Percentiles rank a stretch among this genome's conserved stretches.
Evolutionary conservation across 78 protist species (phyloP).

Genomic region (Dictyostelium intermedium): DNA sequence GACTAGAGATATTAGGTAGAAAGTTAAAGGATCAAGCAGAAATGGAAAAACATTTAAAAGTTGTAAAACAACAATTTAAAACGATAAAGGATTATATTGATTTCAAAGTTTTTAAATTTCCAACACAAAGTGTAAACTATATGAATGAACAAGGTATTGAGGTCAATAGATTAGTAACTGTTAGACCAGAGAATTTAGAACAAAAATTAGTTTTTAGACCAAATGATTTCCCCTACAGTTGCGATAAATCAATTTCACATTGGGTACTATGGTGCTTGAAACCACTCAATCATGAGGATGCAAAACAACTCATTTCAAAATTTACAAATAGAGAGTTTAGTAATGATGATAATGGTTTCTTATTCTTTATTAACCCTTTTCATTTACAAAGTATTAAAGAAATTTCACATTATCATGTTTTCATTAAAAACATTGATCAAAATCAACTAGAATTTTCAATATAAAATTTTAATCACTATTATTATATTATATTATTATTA

Average conservation of each 20-base stretch:
- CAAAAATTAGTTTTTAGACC: slow-evolving; percentile 39
- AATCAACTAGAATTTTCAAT: not conserved
- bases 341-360: slow-evolving; percentile 8
- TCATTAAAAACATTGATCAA: slow-evolving; percentile 16
- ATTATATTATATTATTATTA: too few species aligned
- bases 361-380: slow-evolving; percentile 39
- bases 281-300: slow-evolving; percentile 42
- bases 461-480: too few species aligned
- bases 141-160: not conserved
- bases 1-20: slow-evolving; percentile 43
- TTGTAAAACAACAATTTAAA: not conserved
- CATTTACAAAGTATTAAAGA: slow-evolving; percentile 58
- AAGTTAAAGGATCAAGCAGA: not conserved
- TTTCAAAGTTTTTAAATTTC: slow-evolving; percentile 20
- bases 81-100: slow-evolving; percentile 35
- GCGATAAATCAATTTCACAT: slow-evolving; percentile 12
- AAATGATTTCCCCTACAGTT: slow-evolving; percentile 68
- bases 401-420: slow-evolving; percentile 63
- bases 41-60: slow-evolving; percentile 4
- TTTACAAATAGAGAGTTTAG: not conserved
- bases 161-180: not conserved
- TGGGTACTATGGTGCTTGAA: slow-evolving; percentile 60
- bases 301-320: slow-evolving; percentile 4
- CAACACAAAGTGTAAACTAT: not conserved
- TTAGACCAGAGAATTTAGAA: not conserved